Base-by-base conservation (phyloP, 2,329 filamentous ascomycete genomes). In the Fusarium pininemorale region DNA sequence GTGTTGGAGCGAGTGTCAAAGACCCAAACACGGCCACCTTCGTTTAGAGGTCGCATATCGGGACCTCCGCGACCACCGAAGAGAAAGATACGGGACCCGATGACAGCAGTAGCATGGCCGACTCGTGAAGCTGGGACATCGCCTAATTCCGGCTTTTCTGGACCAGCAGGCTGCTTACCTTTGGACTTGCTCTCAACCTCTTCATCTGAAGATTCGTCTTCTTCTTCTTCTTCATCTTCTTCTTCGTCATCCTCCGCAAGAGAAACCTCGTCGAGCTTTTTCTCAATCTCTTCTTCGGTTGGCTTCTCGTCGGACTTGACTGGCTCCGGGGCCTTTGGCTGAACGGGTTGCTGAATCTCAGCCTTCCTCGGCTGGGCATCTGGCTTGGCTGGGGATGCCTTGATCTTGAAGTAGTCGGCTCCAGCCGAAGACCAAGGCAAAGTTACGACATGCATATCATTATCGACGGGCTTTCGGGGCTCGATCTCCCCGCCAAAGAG, bases 401-500 rank as follows among this genome's bases (percentile, higher is more conserved):
- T 86, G 77, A 91, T 85, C 65, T 83, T 82, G 78, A 87, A 88
- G 82, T 90, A 91, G 78, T 92, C 90, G 72, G 89, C 87, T 4
- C 85, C 83, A 30, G 88, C 87, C 68, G 84, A 85, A 80, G 86
- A 89, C 74, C 87, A 88, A 10, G 90, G 88, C 28, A 94, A 83
- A 2, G 86, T 86, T 53, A 96, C 78, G 60, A 90, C 83, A 79
- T 95, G 91, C 80, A 96, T 87, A 75, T 90, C 86, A 79, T 94
- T 94, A 82, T 95, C 93, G 63, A 92, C 87, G 12, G 92, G 91
- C 78, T 93, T 84, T 54, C 90, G 87, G 7, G 92, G 87, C 51
- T 85, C 83, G 65, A 91, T 82, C 81, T 96, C 94, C 74, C 94
- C 94, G 68, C 94, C 94, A 79, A 95, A 97, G 77, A 97, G 86